Conservation (phyloP, 2,329 filamentous ascomycete genomes). For the Acrocalymma vagum region DNA sequence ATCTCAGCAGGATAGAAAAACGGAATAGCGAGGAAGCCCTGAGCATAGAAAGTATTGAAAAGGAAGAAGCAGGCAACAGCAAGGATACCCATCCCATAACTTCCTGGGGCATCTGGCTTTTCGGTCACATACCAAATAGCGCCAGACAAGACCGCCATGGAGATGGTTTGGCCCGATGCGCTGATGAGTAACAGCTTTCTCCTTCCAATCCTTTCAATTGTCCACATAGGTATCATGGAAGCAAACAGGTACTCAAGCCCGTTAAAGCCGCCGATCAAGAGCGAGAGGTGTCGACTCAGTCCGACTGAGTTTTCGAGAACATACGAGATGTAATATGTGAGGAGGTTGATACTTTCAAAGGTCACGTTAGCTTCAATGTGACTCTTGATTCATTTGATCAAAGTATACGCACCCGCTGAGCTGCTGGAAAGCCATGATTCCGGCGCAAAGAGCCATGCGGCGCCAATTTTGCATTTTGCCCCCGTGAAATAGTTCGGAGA, state of each 20-base stretch:
- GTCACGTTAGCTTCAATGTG: too few relatives aligned
- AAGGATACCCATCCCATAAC: too few relatives aligned
- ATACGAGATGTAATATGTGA: constrained; percentile 40
- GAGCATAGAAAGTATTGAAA: too few relatives aligned
- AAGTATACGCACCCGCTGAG: too few relatives aligned
- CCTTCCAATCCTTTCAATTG: constrained; percentile 47
- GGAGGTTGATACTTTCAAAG: too few relatives aligned
- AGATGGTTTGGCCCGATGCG: constrained; percentile 37
- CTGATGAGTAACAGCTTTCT: constrained; percentile 40
- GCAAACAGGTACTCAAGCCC: constrained; percentile 53
- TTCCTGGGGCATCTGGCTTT: too few relatives aligned
- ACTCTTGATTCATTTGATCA: constrained; percentile 29
- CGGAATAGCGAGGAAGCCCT: too few relatives aligned
- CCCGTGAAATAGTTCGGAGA: constrained; percentile 53
- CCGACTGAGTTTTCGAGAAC: constrained; percentile 57
- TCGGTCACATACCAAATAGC: too few relatives aligned
- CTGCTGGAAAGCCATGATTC: constrained; percentile 58
- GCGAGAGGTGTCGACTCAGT: constrained; percentile 48
- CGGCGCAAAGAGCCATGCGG: constrained; percentile 52
- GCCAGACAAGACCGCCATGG: constrained; percentile 57
- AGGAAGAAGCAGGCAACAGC: too few relatives aligned
- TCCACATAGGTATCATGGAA: constrained; percentile 48
- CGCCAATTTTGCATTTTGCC: constrained; percentile 53
- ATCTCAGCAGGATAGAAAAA: too few relatives aligned
- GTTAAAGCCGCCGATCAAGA: constrained; percentile 50